phyloP scores from a whole-genome alignment of 2,329 filamentous ascomycete genomes.

The Pleoardoris graminearum region DNA sequence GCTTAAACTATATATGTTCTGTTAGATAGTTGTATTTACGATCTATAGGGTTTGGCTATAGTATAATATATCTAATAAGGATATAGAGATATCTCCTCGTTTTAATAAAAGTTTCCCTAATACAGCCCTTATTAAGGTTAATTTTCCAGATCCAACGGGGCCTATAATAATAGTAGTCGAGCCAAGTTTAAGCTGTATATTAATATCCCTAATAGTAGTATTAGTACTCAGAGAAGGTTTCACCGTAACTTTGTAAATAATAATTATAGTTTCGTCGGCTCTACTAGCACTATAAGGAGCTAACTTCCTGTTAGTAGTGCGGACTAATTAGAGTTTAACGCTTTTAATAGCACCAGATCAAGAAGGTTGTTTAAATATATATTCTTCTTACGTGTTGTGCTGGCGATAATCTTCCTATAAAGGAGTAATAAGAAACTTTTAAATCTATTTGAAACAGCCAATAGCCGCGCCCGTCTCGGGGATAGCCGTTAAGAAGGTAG shows the following conservation, averaged over 20 bases:
- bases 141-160: conserved; percentile 17
- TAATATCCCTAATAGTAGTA: conserved; percentile 6
- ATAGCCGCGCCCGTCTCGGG: conserved; percentile 6
- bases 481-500: conserved; percentile 6
- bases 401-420: conserved; percentile 7
- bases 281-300: not conserved
- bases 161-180: conserved; percentile 11
- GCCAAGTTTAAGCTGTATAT: conserved; percentile 8
- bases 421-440: conserved; percentile 9
- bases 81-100: conserved; percentile 7
- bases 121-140: conserved; percentile 41
- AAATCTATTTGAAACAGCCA: conserved; percentile 8
- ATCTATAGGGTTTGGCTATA: conserved; percentile 34
- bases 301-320: not conserved
- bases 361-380: conserved; percentile 3
- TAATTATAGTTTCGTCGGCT: conserved; percentile 4
- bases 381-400: conserved; percentile 4
- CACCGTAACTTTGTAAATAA: conserved; percentile 2
- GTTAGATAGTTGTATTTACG: conserved; percentile 24
- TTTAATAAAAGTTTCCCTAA: conserved; percentile 11
- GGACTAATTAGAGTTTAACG: conserved; percentile 5
- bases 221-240: conserved; percentile 4
- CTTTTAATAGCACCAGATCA: not conserved
- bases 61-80: conserved; percentile 18
- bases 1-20: conserved; percentile 19